Evolutionary conservation across 768 basidiomycete species (phyloP), one percentile per base, ranked within the genome.

Genomic region (Psilocybe cyanescens): DNA sequence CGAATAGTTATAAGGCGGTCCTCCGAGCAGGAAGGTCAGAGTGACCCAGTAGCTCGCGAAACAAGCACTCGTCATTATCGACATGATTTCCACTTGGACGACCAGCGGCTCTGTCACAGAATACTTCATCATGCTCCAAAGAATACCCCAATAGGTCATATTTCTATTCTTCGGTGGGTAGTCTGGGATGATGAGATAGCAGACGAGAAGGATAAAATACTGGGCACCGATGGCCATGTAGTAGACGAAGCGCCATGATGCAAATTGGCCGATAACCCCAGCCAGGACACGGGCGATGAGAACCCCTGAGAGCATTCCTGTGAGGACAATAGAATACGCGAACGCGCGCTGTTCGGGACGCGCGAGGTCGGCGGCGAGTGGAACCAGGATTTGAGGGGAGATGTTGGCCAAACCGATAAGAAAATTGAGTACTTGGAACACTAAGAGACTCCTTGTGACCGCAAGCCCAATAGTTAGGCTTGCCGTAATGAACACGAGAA

Each of bases 291-390:
- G 84, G 0, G 90, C 91, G 12, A 87, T 74, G 44, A 92, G 83
- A 33, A 92, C 74, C 4, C 92, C 92, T 31, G 92, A 79, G 28
- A 92, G 76, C 29, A 92, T 80, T 4, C 81, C 82, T 0, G 87
- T 81, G 51, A 89, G 76, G 3, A 91, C 88, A 57, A 95, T 87
- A 1, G 90, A 88, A 47, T 95, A 79, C 0, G 92, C 89, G 8
- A 86, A 80, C 0, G 88, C 92, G 28, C 92, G 83, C n/a, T 83
- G 82, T 44, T 87, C 81, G 0, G 89, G 85, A 3, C 89, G 86
- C 0, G 94, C 92, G 41, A 95, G 83, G 72, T 96, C 94, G 2
- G 86, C 93, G 0, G 91, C 90, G 45, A 89, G 79, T 2, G 82
- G 81, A 69, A 94, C 86, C 54, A 95, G 84, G 59, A 95, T 86